Percentiles rank a stretch among this genome's conserved stretches.
phyloP scores from a whole-genome alignment of 2,329 filamentous ascomycete species.

The Penicillium sumatraense region DNA sequence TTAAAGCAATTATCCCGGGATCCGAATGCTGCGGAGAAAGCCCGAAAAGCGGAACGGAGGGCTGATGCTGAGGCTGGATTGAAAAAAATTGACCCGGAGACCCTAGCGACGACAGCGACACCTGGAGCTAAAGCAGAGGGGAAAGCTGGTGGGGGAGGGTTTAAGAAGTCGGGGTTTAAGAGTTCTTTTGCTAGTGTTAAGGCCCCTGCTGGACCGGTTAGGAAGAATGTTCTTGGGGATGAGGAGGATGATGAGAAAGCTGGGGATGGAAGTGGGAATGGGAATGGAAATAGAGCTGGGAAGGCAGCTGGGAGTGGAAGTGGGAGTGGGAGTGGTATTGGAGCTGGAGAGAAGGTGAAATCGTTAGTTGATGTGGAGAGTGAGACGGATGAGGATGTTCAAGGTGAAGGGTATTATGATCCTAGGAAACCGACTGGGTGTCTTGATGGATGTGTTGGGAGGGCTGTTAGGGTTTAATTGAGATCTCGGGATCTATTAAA shows the following conservation, averaged over 20 bases:
- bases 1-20: constrained; percentile 52
- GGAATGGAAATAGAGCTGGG: background rate
- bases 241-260: constrained; percentile 42
- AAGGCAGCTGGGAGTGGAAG: too few species aligned
- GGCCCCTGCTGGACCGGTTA: constrained; percentile 34
- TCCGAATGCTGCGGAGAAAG: constrained; percentile 49
- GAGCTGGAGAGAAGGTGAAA: background rate
- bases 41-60: constrained; percentile 46
- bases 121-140: background rate
- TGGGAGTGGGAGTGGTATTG: constrained; percentile 12
- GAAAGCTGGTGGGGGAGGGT: constrained; percentile 43
- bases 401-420: constrained; percentile 56
- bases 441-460: constrained; percentile 37
- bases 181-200: too few species aligned
- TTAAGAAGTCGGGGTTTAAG: constrained; percentile 69
- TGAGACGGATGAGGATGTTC: constrained; percentile 65
- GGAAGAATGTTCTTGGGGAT: constrained; percentile 49
- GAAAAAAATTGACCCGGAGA: constrained; percentile 40
- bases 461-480: too few species aligned
- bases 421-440: constrained; percentile 58
- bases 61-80: constrained; percentile 49
- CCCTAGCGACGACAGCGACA: constrained; percentile 14
- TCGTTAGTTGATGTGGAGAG: constrained; percentile 63
- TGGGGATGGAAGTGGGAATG: constrained; percentile 1
- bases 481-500: too few species aligned